Evolutionary conservation across 75 land plant species (phyloP).

Genomic region (Pinus tabuliformis): DNA sequence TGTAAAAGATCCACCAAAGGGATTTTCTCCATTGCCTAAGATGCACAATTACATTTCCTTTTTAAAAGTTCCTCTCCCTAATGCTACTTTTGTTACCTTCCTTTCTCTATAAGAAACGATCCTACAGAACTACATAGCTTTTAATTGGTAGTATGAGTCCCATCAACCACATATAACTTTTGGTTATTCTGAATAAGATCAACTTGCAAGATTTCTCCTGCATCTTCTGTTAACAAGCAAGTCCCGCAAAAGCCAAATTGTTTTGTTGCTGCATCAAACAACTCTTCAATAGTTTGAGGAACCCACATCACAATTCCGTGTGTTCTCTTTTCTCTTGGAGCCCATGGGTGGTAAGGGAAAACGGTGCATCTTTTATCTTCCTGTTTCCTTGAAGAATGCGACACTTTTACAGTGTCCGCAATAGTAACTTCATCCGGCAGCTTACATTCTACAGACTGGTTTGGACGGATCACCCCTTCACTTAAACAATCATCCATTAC

Average conservation of each 20-base stretch:
- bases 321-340: background rate
- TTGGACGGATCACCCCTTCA: background rate
- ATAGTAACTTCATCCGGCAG: background rate
- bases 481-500: background rate
- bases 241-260: constrained; percentile 11
- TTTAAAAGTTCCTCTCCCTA: no score
- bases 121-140: no score
- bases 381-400: no score
- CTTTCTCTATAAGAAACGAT: no score
- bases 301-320: constrained; percentile 19
- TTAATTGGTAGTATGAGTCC: background rate
- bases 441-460: background rate
- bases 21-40: no score
- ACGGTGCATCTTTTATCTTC: constrained; percentile 7
- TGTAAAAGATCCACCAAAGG: no score
- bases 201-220: constrained; percentile 42
- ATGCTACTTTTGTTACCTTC: no score
- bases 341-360: constrained; percentile 20
- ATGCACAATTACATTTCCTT: no score
- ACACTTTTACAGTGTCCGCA: no score
- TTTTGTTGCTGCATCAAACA: constrained; percentile 9
- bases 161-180: constrained; percentile 50
- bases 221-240: constrained; percentile 61
- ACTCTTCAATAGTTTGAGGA: constrained; percentile 14
- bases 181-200: constrained; percentile 50